These are phyloP conservation scores for Yamadazyma membranifaciens DNA, from an alignment of 1,139 yeast genomes.

Conservation along the genomic window DNA sequence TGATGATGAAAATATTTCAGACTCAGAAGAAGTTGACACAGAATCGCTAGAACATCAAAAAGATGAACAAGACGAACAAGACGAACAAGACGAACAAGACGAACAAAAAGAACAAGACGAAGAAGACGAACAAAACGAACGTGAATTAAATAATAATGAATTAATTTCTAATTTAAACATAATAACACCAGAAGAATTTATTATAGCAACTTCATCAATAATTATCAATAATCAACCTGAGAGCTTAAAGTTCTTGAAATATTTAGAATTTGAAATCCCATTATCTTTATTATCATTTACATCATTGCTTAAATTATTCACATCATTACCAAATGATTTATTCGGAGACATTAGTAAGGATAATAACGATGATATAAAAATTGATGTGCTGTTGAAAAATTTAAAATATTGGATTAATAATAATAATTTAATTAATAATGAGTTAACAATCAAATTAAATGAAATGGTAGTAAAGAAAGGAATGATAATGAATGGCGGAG, in stretches of 20 bases:
- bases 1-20: slow-evolving; percentile 25
- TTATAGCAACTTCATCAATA: slow-evolving; percentile 29
- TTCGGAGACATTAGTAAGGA: slow-evolving; percentile 15
- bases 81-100: slow-evolving; percentile 10
- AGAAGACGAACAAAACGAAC: background rate
- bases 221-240: slow-evolving; percentile 15
- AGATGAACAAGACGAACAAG: slow-evolving; percentile 8
- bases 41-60: slow-evolving; percentile 2
- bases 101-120: slow-evolving; percentile 10
- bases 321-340: slow-evolving; percentile 14
- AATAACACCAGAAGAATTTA: slow-evolving; percentile 34
- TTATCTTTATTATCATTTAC: slow-evolving; percentile 35
- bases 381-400: slow-evolving; percentile 30
- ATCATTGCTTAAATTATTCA: slow-evolving; percentile 24
- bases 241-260: slow-evolving; percentile 27
- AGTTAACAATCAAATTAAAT: slow-evolving; percentile 28
- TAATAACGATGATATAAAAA: slow-evolving; percentile 18
- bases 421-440: slow-evolving; percentile 21
- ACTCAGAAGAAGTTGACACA: slow-evolving; percentile 19
- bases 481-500: slow-evolving; percentile 30
- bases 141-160: background rate
- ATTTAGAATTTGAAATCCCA: slow-evolving; percentile 13
- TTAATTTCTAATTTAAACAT: slow-evolving; percentile 30
- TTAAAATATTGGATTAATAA: slow-evolving; percentile 35
- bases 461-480: slow-evolving; percentile 34